These are phyloP conservation scores for Trebouxia sp. DNA, from an alignment of 139 green algal genomes.

Conservation along the genomic window DNA sequence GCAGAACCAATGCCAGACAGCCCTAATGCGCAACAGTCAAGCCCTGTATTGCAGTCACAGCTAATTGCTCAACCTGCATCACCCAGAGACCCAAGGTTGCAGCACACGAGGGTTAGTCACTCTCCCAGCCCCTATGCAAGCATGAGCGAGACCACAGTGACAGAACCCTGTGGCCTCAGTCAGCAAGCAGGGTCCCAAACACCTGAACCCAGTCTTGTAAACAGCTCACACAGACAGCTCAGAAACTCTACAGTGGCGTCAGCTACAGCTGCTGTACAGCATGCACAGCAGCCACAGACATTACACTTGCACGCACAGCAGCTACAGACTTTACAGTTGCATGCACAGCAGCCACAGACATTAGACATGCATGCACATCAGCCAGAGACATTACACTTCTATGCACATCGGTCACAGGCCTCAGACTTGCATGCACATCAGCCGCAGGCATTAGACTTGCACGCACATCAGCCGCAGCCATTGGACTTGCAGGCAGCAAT, in stretches of 20 bases:
- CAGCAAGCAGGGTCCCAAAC: not conserved
- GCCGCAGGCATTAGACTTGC: too few relatives aligned
- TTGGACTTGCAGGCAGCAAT: too few relatives aligned
- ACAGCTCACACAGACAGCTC: not conserved
- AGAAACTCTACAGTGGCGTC: not conserved
- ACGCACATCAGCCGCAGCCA: too few relatives aligned
- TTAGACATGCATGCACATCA: not conserved
- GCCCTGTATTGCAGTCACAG: too few relatives aligned
- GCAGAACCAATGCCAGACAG: too few relatives aligned
- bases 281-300: not conserved
- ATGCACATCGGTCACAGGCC: not conserved
- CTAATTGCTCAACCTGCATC: not conserved
- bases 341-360: not conserved
- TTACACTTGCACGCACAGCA: not conserved
- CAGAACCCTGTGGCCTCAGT: not conserved
- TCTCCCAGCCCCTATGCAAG: not conserved
- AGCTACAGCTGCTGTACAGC: too few relatives aligned
- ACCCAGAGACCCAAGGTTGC: not conserved
- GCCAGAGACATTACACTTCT: not conserved
- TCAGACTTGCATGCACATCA: too few relatives aligned
- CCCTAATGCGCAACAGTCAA: not conserved
- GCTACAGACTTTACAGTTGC: not conserved
- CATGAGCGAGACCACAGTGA: not conserved
- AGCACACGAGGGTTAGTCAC: not conserved
- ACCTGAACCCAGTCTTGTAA: not conserved